Evolutionary conservation across 1,139 yeast genomes (phyloP), one percentile per base, ranked within the genome.

Genomic region (Ashbya aceris): DNA sequence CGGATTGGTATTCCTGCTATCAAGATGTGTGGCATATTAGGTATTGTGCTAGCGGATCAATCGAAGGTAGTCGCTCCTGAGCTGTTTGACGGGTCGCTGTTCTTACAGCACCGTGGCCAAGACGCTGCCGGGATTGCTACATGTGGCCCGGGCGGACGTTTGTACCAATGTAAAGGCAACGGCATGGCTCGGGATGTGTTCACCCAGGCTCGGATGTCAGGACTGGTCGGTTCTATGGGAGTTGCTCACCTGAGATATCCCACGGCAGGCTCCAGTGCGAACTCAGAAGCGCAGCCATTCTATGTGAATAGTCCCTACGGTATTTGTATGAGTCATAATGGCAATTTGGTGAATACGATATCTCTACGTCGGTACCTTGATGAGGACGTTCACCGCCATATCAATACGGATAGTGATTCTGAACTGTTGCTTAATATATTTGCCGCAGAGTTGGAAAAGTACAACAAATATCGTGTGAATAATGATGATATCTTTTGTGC

Each of bases 111-210:
- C 62, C 77, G 99, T 60, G 99, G 99, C 38, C 99, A 91, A 66
- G 99, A 91, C 64, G 99, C 99, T 9, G 96, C 97, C n/a, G 99
- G 99, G 49, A 89, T 91, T 46, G 93, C 86, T 33, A 93, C 98
- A 9, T 87, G 96, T 65, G 98, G 96, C 40, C 70, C 84, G 40
- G 79, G 89, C 50, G 99, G 98, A 50, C 74, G 98, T 46, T 74
- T 93, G 45, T 89, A 86, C 68, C 97, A 91, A 67, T 91, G 97
- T 66, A 91, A 91, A 67, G 99, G 99, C 53, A 91, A 87, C 64
- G 99, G 99, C 50, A 86, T 93, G 96, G 97, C 95, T 44, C 76
- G 95, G 56, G 98, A 91, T 59, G 97, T 91, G 30, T 91, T 91
- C 75, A 87, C 95, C 39, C 84, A 80, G 60, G 68, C 70, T 40